phyloP scores from a whole-genome alignment of 139 green algal genomes.

The Coelastrella sp. region DNA sequence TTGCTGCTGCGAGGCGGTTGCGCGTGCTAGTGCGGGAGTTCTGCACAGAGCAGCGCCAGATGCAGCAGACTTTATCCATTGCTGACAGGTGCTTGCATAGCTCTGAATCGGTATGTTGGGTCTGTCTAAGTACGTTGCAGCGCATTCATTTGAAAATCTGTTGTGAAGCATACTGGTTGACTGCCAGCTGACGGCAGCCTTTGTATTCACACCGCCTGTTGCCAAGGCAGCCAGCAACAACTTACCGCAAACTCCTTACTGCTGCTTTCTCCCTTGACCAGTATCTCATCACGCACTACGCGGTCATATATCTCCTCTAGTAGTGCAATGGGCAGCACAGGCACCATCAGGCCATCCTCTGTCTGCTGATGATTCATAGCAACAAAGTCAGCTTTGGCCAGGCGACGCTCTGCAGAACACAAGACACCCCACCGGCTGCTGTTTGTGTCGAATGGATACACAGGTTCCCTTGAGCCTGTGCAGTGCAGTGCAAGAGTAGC shows the following conservation, averaged over 20 bases:
- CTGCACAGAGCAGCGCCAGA: neutral
- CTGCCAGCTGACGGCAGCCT: too few relatives aligned
- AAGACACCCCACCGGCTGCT: neutral
- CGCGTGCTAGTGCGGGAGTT: constrained; percentile 33
- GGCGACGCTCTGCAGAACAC: constrained; percentile 67
- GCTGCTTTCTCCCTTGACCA: constrained; percentile 45
- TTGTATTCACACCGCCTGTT: too few relatives aligned
- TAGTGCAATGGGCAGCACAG: constrained; percentile 77
- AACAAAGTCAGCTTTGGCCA: constrained; percentile 85
- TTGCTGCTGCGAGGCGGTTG: constrained; percentile 72
- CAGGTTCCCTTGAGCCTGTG: too few relatives aligned
- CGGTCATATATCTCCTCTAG: constrained; percentile 86
- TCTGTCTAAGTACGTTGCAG: too few relatives aligned
- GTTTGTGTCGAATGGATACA: too few relatives aligned
- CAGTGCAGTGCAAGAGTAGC: too few relatives aligned
- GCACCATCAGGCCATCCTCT: constrained; percentile 64
- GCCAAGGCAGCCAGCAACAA: too few relatives aligned
- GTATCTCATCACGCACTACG: constrained; percentile 77
- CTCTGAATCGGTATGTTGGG: too few relatives aligned
- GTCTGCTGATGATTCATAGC: constrained; percentile 74
- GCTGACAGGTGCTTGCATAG: neutral
- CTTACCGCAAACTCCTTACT: constrained; percentile 33
- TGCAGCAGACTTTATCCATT: neutral
- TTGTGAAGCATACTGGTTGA: too few relatives aligned
- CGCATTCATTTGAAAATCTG: too few relatives aligned